phyloP scores from a whole-genome alignment of 441 rosid genomes.

The Erodium trifolium region DNA sequence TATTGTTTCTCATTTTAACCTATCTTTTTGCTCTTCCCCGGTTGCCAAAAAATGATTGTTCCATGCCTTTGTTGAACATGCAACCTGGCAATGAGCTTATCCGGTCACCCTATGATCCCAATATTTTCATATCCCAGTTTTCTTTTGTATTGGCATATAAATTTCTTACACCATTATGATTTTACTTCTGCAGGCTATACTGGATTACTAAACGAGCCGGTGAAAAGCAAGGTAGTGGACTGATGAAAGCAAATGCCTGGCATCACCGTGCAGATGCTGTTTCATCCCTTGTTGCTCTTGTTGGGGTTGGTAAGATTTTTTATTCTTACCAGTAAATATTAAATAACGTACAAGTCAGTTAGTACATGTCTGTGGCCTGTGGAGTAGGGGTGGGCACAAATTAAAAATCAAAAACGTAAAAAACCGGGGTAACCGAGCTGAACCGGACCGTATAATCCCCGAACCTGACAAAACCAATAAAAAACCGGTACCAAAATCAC shows the following conservation, averaged over 20 bases:
- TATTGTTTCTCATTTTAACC: not conserved
- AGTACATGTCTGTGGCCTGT: too few species aligned
- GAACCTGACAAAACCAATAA: too few species aligned
- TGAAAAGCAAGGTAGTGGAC: slow-evolving; percentile 78
- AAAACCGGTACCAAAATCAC: too few species aligned
- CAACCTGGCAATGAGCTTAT: not conserved
- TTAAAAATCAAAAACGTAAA: too few species aligned
- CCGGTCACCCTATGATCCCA: not conserved
- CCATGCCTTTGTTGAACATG: not conserved
- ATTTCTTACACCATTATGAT: not conserved
- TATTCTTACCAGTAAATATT: not conserved
- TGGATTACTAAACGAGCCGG: slow-evolving; percentile 91
- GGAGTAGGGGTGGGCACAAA: too few species aligned
- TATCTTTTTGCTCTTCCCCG: not conserved
- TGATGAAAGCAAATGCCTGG: slow-evolving; percentile 99
- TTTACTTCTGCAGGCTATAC: slow-evolving; percentile 46
- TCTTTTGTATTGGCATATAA: not conserved
- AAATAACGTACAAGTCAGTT: too few species aligned
- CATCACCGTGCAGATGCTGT: slow-evolving; percentile 96
- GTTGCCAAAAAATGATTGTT: not conserved
- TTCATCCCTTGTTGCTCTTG: slow-evolving; percentile 80
- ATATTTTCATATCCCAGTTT: not conserved
- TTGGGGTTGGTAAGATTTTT: slow-evolving; percentile 76
- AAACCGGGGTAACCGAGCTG: too few species aligned
- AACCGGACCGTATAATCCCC: too few species aligned